Percentiles rank a stretch among this genome's conserved stretches.
These are phyloP conservation scores for Leishmania tarentolae DNA, from an alignment of 208 protist species.

Conservation along the genomic window DNA sequence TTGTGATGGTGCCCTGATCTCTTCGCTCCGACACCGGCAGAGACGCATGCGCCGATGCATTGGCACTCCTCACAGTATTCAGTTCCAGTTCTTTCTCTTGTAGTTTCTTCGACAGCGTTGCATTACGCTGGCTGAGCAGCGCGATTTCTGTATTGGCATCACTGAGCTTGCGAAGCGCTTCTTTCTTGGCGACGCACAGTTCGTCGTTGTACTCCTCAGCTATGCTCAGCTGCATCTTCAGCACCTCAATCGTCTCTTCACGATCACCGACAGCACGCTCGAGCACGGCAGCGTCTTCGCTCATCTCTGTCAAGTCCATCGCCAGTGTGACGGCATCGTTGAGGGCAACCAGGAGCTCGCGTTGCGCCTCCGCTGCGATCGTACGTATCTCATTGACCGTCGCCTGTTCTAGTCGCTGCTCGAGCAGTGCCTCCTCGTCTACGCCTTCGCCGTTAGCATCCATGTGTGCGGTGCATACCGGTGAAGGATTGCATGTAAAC, in stretches of 20 bases:
- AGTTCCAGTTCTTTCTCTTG: conserved; percentile 19
- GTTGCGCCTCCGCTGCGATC: conserved; percentile 26
- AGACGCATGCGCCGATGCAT: not conserved
- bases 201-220: conserved; percentile 39
- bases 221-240: conserved; percentile 38
- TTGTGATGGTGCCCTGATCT: conserved; percentile 13
- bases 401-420: conserved; percentile 9
- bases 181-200: conserved; percentile 51
- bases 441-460: not conserved
- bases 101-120: conserved; percentile 28
- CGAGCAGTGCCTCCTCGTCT: conserved; percentile 3
- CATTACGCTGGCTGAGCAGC: conserved; percentile 40
- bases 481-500: not conserved
- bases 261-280: conserved; percentile 33
- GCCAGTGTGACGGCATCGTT: conserved; percentile 35
- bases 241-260: conserved; percentile 43
- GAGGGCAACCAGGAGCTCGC: conserved; percentile 22
- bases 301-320: conserved; percentile 25
- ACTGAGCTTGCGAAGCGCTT: conserved; percentile 46
- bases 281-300: conserved; percentile 35
- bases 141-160: conserved; percentile 61
- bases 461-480: not conserved
- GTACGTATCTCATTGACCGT: conserved; percentile 36
- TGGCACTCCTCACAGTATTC: not conserved
- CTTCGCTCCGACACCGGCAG: conserved; percentile 2